Percentiles rank a stretch among this genome's conserved stretches.
phyloP scores from a whole-genome alignment of 2,329 filamentous ascomycete genomes.

The Claviceps sp. region DNA sequence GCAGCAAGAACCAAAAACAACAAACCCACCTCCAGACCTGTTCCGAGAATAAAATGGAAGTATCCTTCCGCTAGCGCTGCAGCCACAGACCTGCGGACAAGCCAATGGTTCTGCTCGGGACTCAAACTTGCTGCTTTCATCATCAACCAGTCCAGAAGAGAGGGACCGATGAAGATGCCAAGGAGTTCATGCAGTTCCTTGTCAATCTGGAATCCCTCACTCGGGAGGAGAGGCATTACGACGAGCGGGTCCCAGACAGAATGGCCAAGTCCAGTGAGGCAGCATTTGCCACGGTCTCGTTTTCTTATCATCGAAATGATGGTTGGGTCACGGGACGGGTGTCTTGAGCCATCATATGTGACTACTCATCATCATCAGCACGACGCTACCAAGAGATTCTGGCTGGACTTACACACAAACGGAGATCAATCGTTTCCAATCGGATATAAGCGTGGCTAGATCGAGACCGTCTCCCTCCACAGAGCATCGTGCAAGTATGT shows the following conservation, averaged over 20 bases:
- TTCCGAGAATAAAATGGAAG: too few species aligned
- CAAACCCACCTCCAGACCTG: neutral
- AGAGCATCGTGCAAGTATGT: conserved; percentile 5
- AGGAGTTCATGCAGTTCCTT: neutral
- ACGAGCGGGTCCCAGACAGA: conserved; percentile 4
- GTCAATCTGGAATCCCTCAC: neutral
- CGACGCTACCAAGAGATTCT: neutral
- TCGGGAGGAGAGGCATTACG: neutral
- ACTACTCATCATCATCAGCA: neutral
- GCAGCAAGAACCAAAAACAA: neutral
- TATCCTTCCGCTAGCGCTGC: conserved; percentile 7
- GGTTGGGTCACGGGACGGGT: too few species aligned
- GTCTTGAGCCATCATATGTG: too few species aligned
- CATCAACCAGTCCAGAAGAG: neutral
- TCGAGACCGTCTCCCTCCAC: neutral
- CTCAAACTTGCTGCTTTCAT: neutral
- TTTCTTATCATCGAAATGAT: too few species aligned
- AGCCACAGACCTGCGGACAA: conserved; percentile 11
- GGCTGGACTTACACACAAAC: neutral
- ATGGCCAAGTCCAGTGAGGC: conserved; percentile 2
- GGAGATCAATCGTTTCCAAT: conserved; percentile 4
- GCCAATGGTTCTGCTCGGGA: neutral
- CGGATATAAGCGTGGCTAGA: neutral
- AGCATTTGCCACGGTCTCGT: neutral
- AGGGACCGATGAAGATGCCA: neutral